Evolutionary conservation across 2,329 filamentous ascomycete species (phyloP).

Genomic region (Tolypocladium cylindrosporum): DNA sequence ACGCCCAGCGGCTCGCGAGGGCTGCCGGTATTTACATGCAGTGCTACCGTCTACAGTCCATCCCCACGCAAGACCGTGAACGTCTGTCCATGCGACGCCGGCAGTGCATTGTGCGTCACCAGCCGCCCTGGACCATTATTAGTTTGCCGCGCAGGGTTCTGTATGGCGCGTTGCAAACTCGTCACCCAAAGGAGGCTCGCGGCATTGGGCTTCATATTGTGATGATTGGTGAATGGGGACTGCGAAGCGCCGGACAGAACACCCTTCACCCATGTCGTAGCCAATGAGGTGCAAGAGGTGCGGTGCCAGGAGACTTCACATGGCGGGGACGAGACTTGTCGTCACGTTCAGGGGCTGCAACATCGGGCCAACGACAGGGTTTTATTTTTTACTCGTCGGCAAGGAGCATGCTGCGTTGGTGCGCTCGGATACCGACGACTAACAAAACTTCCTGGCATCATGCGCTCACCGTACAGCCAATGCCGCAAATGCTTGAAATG

Average conservation of each 20-base stretch:
- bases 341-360: neutral
- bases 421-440: no score
- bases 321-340: neutral
- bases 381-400: neutral
- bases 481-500: neutral
- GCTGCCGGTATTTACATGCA: neutral
- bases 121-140: neutral
- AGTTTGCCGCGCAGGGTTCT: neutral
- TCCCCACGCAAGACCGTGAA: neutral
- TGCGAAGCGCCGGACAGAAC: slow-evolving; percentile 19
- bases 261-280: slow-evolving; percentile 9
- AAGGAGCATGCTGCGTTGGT: no score
- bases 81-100: slow-evolving; percentile 8
- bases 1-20: neutral
- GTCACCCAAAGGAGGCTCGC: neutral
- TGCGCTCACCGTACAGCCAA: neutral
- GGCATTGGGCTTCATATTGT: neutral
- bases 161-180: neutral
- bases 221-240: slow-evolving; percentile 16
- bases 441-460: neutral
- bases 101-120: slow-evolving; percentile 4
- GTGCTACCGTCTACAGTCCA: neutral
- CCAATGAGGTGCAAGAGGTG: slow-evolving; percentile 13
- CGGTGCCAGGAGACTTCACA: neutral
- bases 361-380: neutral